Evolutionary conservation across 2,329 filamentous ascomycete species (phyloP).

Genomic region (Fusarium irregulare): DNA sequence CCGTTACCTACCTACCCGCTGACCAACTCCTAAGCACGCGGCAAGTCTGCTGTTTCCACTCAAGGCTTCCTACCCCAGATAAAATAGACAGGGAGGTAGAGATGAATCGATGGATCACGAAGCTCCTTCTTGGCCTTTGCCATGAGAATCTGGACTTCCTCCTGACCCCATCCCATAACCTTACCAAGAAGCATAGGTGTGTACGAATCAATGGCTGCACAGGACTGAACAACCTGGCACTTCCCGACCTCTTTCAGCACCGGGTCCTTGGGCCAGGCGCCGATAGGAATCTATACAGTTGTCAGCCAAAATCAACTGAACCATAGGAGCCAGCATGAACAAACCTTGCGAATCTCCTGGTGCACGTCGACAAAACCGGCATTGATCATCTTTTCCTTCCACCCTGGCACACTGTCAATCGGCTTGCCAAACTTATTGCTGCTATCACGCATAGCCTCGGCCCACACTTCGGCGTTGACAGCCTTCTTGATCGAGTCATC

Average conservation of each 20-base stretch:
- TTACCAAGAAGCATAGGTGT: constrained; percentile 32
- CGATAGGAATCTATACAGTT: constrained; percentile 20
- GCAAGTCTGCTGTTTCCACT: neutral
- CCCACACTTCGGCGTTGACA: constrained; percentile 22
- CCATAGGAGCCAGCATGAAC: neutral
- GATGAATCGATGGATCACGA: constrained; percentile 33
- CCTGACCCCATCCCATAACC: constrained; percentile 31
- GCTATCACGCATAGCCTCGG: constrained; percentile 16
- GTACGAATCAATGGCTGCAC: constrained; percentile 33
- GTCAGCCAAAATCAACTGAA: neutral
- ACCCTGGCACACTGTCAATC: constrained; percentile 15
- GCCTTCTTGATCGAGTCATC: constrained; percentile 31
- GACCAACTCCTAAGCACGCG: neutral
- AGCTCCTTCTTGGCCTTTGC: constrained; percentile 38
- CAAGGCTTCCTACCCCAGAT: constrained; percentile 29
- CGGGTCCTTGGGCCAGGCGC: constrained; percentile 26
- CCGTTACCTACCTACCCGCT: neutral
- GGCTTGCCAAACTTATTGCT: constrained; percentile 30
- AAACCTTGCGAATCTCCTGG: constrained; percentile 27
- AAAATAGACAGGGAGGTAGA: constrained; percentile 30
- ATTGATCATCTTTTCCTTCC: constrained; percentile 25
- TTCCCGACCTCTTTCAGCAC: constrained; percentile 28
- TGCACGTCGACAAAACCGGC: constrained; percentile 27
- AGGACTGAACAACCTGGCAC: constrained; percentile 28
- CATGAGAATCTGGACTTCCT: constrained; percentile 38